Base-by-base conservation (phyloP, 2,329 filamentous ascomycete species). In the Zymoseptoria ardabiliae region DNA sequence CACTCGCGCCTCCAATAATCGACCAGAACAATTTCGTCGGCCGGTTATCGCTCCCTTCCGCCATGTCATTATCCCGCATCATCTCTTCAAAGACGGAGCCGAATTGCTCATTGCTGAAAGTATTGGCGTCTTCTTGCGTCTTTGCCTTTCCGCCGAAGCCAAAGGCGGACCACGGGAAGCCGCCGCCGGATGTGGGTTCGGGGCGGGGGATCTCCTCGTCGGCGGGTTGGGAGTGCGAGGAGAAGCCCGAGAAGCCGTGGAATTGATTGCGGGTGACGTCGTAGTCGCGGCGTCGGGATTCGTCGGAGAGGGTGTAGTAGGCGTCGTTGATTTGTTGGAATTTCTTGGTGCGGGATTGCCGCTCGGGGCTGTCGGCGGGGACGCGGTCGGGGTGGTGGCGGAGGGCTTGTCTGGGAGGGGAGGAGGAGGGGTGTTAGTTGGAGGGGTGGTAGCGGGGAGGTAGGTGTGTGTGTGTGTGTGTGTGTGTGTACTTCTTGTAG, bases 351-450 rank as follows among this genome's bases (percentile, higher is more conserved):
- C 92, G 89, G 11, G 83, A 75, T 21, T 85, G 75, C 64, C 93
- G 90, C 68, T 97, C 91, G 45, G 92, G 90, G 4, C 91, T 93
- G 75, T 91, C 85, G 65, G 83, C 78, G 25, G 91, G 82, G 49
- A 99, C 91, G 61, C 94, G 89, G 74, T 99, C 94, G 1, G 93
- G 93, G 74, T 97, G 93, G 64, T 90, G 91, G 76, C 94, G 96
- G 52, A 97, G 80, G 4, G 93, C 93, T 69, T 90, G 89, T 61
- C 61, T 62, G 50, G 17, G 35, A 45, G 35, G 35, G 10, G 22
- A 20, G 35, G 35, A n/a, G 22, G 20, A 52, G 23, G 17, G 19
- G 10, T 22, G 28, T 22, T 10, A 41, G 49, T 52, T 20, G 49
- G 11, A 35, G 4, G 17, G 41, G 21, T 13, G 30, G 20, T 19